These are phyloP conservation scores for Elsinoe fawcettii DNA, from an alignment of 2,329 filamentous ascomycete species.

Conservation along the genomic window DNA sequence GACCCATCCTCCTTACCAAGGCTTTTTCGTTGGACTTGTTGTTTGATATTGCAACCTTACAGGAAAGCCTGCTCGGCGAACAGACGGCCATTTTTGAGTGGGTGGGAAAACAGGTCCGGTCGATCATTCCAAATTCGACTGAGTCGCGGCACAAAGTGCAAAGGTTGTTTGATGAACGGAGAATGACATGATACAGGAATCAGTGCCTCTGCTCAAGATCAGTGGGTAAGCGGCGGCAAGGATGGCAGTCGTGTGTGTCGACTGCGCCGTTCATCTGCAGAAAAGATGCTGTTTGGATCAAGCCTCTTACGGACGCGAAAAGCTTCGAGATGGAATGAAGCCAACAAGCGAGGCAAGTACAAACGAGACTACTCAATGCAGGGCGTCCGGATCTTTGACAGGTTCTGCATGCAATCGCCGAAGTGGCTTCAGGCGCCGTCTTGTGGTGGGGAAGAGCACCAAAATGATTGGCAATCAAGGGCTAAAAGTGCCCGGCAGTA, in stretches of 20 bases:
- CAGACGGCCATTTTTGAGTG: neutral
- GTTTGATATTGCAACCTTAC: slow-evolving; percentile 13
- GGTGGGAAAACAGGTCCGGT: slow-evolving; percentile 13
- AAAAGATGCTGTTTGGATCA: neutral
- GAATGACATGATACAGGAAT: slow-evolving; percentile 8
- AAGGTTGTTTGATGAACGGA: slow-evolving; percentile 8
- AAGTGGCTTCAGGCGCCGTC: neutral
- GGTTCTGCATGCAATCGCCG: slow-evolving; percentile 12
- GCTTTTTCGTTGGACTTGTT: neutral
- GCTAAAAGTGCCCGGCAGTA: neutral
- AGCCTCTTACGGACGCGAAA: neutral
- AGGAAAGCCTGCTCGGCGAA: slow-evolving; percentile 8
- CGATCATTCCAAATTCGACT: slow-evolving; percentile 10
- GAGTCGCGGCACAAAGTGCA: slow-evolving; percentile 6
- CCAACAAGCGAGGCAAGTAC: slow-evolving; percentile 3
- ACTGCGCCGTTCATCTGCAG: neutral
- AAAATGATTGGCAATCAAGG: neutral
- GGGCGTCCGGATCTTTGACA: slow-evolving; percentile 10
- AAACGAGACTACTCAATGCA: slow-evolving; percentile 1
- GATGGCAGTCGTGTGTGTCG: neutral
- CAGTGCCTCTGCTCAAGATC: neutral
- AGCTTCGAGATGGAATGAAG: neutral
- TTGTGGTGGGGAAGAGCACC: neutral
- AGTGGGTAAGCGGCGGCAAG: neutral
- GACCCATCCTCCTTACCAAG: neutral